These are phyloP conservation scores for Ensete glaucum DNA, from an alignment of 176 grass and related monocot genomes.

Conservation along the genomic window DNA sequence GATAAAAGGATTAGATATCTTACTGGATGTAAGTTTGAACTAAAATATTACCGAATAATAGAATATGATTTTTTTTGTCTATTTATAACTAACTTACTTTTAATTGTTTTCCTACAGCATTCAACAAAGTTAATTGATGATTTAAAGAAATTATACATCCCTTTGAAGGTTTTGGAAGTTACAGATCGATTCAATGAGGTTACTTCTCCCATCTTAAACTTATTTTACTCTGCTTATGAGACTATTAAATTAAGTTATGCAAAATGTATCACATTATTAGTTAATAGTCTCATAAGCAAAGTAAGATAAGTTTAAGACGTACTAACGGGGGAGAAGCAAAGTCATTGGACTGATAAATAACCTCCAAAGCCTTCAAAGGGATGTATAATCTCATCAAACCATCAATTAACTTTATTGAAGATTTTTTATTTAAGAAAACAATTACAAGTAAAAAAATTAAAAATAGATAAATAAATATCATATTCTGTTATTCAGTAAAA, in stretches of 20 bases:
- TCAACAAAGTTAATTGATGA: constrained; percentile 77
- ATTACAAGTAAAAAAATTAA: constrained; percentile 9
- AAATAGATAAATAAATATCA: not conserved
- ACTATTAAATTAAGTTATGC: not conserved
- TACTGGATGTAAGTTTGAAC: constrained; percentile 43
- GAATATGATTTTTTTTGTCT: not conserved
- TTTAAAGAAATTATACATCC: constrained; percentile 79
- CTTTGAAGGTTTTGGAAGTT: constrained; percentile 93
- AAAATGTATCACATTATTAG: not conserved
- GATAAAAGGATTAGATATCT: constrained; percentile 76
- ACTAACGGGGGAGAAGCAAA: constrained; percentile 86
- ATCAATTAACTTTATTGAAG: constrained; percentile 69
- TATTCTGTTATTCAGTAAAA: not conserved
- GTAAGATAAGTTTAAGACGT: not conserved
- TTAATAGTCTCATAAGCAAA: not conserved
- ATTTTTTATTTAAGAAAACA: constrained; percentile 64
- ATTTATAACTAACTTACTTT: constrained; percentile 8
- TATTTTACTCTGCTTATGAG: not conserved
- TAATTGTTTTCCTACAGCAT: constrained; percentile 35
- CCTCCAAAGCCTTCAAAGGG: constrained; percentile 86
- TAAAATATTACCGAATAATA: not conserved
- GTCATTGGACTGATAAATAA: constrained; percentile 94
- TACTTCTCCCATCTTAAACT: constrained; percentile 33
- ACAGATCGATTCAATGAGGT: constrained; percentile 95
- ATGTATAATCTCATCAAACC: constrained; percentile 88